Evolutionary conservation across 805 yeast species (phyloP).

Genomic region (Kregervanrija fluxuum): DNA sequence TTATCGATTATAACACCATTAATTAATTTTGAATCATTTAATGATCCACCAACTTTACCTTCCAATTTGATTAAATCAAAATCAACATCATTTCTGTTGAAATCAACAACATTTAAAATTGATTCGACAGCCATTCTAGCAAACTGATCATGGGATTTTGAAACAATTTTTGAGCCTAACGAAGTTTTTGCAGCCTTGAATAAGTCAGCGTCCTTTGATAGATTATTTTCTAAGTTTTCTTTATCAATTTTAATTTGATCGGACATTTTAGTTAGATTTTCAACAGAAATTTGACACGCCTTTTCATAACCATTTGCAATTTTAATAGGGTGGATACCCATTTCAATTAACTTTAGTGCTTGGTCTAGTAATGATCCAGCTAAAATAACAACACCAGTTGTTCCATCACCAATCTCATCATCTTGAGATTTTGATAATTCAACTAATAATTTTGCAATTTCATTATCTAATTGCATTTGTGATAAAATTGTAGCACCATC

Average conservation of each 20-base stretch:
- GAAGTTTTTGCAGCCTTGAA: constrained; percentile 92
- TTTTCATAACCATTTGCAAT: constrained; percentile 96
- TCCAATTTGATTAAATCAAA: constrained; percentile 93
- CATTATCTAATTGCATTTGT: constrained; percentile 93
- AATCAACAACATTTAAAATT: constrained; percentile 85
- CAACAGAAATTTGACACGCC: constrained; percentile 88
- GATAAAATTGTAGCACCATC: constrained; percentile 97
- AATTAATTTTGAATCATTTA: constrained; percentile 77
- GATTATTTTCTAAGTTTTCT: constrained; percentile 20
- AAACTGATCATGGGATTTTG: constrained; percentile 87
- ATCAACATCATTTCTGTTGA: constrained; percentile 90
- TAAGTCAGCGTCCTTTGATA: constrained; percentile 43
- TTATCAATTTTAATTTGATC: constrained; percentile 34
- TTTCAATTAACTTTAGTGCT: constrained; percentile 88
- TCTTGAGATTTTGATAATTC: constrained; percentile 93
- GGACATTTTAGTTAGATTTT: constrained; percentile 57
- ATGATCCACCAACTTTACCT: constrained; percentile 91
- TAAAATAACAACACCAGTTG: constrained; percentile 96
- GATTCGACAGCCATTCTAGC: constrained; percentile 98
- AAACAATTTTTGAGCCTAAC: constrained; percentile 90
- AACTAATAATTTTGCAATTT: constrained; percentile 91
- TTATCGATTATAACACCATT: constrained; percentile 92
- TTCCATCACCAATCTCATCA: constrained; percentile 98
- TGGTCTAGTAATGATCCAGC: constrained; percentile 94
- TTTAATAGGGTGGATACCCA: constrained; percentile 95